Percentiles rank a stretch among this genome's conserved stretches.
phyloP scores from a whole-genome alignment of 331 rosid genomes.

The Spiraea crenata region DNA sequence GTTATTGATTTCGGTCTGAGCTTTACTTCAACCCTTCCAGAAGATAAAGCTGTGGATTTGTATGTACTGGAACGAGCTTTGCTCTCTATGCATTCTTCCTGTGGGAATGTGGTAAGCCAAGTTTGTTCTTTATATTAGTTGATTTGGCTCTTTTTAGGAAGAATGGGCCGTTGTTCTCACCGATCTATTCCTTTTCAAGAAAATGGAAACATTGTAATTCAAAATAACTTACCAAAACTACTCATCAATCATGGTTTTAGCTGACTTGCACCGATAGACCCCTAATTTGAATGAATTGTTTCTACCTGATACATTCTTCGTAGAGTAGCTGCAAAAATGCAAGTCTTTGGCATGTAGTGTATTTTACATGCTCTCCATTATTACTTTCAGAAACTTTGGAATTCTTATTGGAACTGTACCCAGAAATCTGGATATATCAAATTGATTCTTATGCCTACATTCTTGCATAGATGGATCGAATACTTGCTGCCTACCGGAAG shows the following conservation, averaged over 20 bases:
- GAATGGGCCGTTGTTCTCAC: neutral
- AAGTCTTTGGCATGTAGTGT: neutral
- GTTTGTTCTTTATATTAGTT: slow-evolving; percentile 1
- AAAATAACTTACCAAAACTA: neutral
- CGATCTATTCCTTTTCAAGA: neutral
- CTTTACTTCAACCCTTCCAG: slow-evolving; percentile 86
- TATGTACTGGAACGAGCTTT: slow-evolving; percentile 91
- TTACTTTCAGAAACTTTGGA: neutral
- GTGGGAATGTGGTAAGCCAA: slow-evolving; percentile 78
- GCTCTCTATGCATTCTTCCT: slow-evolving; percentile 92
- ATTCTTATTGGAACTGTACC: neutral
- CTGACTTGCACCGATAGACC: no score
- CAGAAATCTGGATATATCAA: neutral
- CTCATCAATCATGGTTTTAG: no score
- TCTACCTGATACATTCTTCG: neutral
- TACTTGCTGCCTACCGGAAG: slow-evolving; percentile 79
- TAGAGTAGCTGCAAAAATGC: neutral
- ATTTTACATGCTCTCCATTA: neutral
- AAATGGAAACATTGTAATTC: neutral
- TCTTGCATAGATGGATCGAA: slow-evolving; percentile 65
- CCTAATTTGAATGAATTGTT: neutral
- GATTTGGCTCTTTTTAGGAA: neutral
- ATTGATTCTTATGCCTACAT: slow-evolving; percentile 3
- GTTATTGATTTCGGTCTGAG: slow-evolving; percentile 93
- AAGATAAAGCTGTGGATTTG: slow-evolving; percentile 94